Conservation (phyloP, 202 grass and related monocot species). For the Panicum hallii region DNA sequence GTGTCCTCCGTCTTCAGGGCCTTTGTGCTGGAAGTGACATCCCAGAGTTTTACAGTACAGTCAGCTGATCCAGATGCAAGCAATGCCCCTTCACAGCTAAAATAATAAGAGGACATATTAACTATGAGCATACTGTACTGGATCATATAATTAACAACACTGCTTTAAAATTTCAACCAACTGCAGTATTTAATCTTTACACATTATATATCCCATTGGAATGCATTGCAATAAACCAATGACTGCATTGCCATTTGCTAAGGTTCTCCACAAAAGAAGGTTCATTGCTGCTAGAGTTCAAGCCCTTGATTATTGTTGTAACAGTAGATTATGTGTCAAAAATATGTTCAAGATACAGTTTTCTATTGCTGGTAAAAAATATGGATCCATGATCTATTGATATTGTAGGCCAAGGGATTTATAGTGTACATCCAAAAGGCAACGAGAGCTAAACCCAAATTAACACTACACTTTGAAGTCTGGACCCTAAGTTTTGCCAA, state of each 20-base stretch:
- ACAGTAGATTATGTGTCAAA: background rate
- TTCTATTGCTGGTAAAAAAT: background rate
- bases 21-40: conserved; percentile 82
- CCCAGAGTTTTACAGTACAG: conserved; percentile 95
- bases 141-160: conserved; percentile 14
- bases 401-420: background rate
- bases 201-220: conserved; percentile 5
- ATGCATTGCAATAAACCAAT: conserved; percentile 21
- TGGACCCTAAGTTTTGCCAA: background rate
- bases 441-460: conserved; percentile 2
- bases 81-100: conserved; percentile 90
- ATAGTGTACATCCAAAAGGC: background rate
- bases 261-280: conserved; percentile 10
- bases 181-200: background rate
- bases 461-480: background rate
- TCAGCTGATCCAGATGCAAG: conserved; percentile 96
- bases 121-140: background rate
- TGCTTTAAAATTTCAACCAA: background rate
- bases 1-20: conserved; percentile 76
- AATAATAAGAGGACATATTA: conserved; percentile 22
- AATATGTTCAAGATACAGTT: background rate
- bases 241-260: background rate
- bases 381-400: background rate
- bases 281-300: background rate
- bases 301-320: background rate